These are phyloP conservation scores for Wickerhamiella galacta DNA, from an alignment of 805 yeast genomes.

Conservation along the genomic window DNA sequence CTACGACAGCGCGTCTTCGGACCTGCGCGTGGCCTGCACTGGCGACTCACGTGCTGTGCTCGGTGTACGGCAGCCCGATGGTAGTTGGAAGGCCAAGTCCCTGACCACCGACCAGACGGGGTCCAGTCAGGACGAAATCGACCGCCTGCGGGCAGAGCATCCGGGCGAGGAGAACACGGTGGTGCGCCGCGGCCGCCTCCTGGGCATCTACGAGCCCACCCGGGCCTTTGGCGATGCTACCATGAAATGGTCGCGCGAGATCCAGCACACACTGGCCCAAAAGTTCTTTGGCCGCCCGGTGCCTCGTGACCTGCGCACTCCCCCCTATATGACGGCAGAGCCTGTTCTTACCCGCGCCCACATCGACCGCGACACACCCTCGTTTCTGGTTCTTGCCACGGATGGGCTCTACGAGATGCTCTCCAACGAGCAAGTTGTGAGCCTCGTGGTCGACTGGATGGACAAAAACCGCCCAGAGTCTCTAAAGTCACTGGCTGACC, in stretches of 20 bases:
- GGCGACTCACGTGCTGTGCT: slow-evolving; percentile 91
- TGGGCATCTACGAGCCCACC: slow-evolving; percentile 88
- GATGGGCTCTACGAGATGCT: slow-evolving; percentile 90
- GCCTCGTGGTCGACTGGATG: slow-evolving; percentile 87
- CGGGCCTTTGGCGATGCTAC: slow-evolving; percentile 96
- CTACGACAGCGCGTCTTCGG: slow-evolving; percentile 58
- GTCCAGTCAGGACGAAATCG: slow-evolving; percentile 72
- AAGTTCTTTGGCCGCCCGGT: slow-evolving; percentile 62
- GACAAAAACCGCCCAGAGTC: slow-evolving; percentile 40
- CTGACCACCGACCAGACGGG: slow-evolving; percentile 90
- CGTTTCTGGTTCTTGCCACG: slow-evolving; percentile 80
- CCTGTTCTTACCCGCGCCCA: slow-evolving; percentile 79
- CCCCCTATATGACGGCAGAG: slow-evolving; percentile 95
- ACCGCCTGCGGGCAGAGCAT: slow-evolving; percentile 68
- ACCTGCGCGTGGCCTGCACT: slow-evolving; percentile 78
- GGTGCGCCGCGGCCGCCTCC: slow-evolving; percentile 66
- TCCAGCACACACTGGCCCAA: slow-evolving; percentile 57
- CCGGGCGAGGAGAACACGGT: slow-evolving; percentile 71
- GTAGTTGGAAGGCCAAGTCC: slow-evolving; percentile 76
- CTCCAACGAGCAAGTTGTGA: slow-evolving; percentile 82
- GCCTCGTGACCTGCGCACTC: slow-evolving; percentile 60
- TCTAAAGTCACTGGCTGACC: slow-evolving; percentile 5
- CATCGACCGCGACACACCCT: slow-evolving; percentile 52
- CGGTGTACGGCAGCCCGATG: slow-evolving; percentile 40
- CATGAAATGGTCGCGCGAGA: slow-evolving; percentile 61